These are phyloP conservation scores for Agaricus bisporus DNA, from an alignment of 768 basidiomycete genomes.

Conservation along the genomic window DNA sequence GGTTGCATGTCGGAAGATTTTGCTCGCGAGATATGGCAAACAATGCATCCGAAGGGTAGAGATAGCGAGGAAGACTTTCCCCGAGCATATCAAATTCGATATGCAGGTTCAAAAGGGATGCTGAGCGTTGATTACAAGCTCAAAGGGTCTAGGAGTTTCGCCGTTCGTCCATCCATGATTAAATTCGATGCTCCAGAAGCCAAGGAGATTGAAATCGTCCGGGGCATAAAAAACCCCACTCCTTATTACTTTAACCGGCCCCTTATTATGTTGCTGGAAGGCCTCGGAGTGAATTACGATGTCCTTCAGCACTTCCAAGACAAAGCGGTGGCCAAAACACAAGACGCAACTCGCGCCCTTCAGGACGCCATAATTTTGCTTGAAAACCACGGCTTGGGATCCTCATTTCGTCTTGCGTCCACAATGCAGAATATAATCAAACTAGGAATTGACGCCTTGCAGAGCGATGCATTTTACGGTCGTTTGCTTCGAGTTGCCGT, in stretches of 20 bases:
- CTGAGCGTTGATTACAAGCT: slow-evolving; percentile 48
- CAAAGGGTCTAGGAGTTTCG: slow-evolving; percentile 34
- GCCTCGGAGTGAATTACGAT: slow-evolving; percentile 47
- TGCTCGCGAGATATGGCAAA: slow-evolving; percentile 39
- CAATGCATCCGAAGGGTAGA: slow-evolving; percentile 25
- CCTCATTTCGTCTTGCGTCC: slow-evolving; percentile 47
- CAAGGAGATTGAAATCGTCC: slow-evolving; percentile 52
- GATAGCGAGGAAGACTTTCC: slow-evolving; percentile 26
- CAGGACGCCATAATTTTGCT: slow-evolving; percentile 39
- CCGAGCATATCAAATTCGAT: slow-evolving; percentile 52
- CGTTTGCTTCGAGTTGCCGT: slow-evolving; percentile 46
- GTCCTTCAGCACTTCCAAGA: slow-evolving; percentile 50
- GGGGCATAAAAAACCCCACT: slow-evolving; percentile 52
- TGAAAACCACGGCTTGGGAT: slow-evolving; percentile 49
- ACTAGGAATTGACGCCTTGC: slow-evolving; percentile 30
- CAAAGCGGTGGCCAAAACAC: slow-evolving; percentile 38
- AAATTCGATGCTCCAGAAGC: slow-evolving; percentile 53
- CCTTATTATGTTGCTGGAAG: slow-evolving; percentile 57
- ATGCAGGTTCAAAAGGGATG: slow-evolving; percentile 61
- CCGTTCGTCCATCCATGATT: slow-evolving; percentile 54
- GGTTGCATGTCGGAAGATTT: slow-evolving; percentile 56
- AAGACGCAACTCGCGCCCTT: slow-evolving; percentile 35
- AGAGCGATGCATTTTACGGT: slow-evolving; percentile 38
- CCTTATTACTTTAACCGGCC: slow-evolving; percentile 53
- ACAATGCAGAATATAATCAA: slow-evolving; percentile 42